phyloP scores from a whole-genome alignment of 768 basidiomycete genomes.

The Mycena epipterygia region DNA sequence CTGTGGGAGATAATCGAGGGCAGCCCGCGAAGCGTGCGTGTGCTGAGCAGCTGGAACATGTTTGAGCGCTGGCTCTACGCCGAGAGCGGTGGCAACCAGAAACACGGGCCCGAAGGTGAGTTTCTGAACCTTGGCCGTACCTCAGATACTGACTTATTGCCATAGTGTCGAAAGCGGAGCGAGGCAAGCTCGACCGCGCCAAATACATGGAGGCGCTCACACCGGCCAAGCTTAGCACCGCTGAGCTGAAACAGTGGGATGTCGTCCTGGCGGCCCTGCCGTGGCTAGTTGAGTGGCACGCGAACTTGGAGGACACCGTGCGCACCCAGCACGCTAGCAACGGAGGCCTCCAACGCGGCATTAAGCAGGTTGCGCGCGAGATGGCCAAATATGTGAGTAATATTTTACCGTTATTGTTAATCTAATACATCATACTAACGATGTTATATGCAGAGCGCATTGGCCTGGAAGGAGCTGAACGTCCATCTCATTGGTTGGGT shows the following conservation, averaged over 20 bases:
- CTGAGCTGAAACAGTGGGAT: background rate
- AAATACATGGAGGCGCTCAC: background rate
- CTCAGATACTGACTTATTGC: background rate
- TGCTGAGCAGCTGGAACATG: no score
- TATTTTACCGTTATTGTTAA: background rate
- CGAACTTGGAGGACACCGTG: background rate
- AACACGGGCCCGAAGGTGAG: background rate
- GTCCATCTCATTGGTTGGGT: background rate
- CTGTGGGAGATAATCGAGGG: no score
- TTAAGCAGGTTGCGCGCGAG: background rate
- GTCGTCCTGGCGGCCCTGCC: background rate
- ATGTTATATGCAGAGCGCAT: background rate
- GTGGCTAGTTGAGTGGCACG: background rate
- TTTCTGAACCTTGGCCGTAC: background rate
- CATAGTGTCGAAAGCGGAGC: background rate
- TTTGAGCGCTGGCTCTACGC: no score
- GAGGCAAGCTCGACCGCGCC: background rate
- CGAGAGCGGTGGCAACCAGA: background rate
- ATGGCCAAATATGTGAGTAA: background rate
- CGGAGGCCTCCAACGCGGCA: no score
- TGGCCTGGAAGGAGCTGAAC: background rate
- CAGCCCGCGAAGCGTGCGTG: no score
- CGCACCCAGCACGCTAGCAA: background rate
- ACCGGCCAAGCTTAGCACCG: background rate
- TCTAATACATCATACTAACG: background rate